These are phyloP conservation scores for Tolypocladium guangdongense DNA, from an alignment of 2,329 filamentous ascomycete species.

Conservation along the genomic window DNA sequence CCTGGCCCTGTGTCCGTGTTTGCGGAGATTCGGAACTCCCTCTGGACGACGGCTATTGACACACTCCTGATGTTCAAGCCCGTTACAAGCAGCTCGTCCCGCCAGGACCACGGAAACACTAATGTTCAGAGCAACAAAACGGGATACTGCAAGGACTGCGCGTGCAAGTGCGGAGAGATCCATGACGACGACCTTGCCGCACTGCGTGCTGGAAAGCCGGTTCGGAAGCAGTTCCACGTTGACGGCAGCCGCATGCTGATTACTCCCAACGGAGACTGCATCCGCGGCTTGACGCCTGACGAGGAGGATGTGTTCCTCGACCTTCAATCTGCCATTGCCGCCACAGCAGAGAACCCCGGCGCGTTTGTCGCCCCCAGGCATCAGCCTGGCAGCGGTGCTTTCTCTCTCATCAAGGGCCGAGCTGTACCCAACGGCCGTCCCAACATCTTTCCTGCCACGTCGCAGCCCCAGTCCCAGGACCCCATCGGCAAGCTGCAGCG, in stretches of 20 bases:
- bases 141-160: slow-evolving; percentile 23
- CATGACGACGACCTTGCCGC: slow-evolving; percentile 40
- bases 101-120: slow-evolving; percentile 13
- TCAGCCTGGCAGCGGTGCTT: slow-evolving; percentile 41
- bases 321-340: slow-evolving; percentile 50
- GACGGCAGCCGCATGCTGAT: slow-evolving; percentile 60
- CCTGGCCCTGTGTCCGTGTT: slow-evolving; percentile 23
- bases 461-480: slow-evolving; percentile 39
- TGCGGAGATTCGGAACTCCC: slow-evolving; percentile 19
- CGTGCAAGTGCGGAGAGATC: slow-evolving; percentile 29
- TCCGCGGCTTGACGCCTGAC: slow-evolving; percentile 58
- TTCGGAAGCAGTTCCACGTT: slow-evolving; percentile 45
- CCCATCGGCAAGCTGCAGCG: slow-evolving; percentile 55
- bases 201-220: slow-evolving; percentile 44
- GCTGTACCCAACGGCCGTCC: slow-evolving; percentile 54
- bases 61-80: slow-evolving; percentile 26
- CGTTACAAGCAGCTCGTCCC: slow-evolving; percentile 17
- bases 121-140: slow-evolving; percentile 11
- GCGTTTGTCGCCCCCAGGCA: slow-evolving; percentile 46
- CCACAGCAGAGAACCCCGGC: slow-evolving; percentile 38
- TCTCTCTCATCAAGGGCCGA: slow-evolving; percentile 52
- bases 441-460: slow-evolving; percentile 45
- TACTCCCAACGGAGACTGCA: slow-evolving; percentile 64
- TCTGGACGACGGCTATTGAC: slow-evolving; percentile 22
- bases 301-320: slow-evolving; percentile 62